Base-by-base conservation (phyloP, 768 basidiomycete species). In the Tricholoma matsutake region DNA sequence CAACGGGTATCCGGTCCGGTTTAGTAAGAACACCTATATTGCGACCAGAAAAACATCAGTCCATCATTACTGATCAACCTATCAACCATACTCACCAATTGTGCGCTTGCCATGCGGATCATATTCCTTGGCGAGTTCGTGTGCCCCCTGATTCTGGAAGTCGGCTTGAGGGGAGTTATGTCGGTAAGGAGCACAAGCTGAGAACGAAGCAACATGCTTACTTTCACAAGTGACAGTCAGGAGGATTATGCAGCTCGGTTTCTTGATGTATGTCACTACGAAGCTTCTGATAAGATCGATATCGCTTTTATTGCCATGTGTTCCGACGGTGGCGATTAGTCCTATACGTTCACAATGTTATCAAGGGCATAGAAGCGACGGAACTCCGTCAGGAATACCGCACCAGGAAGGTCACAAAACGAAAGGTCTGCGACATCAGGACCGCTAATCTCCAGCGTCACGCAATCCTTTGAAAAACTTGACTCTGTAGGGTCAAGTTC, bases 71-170 rank as follows among this genome's bases (percentile, higher is more conserved):
- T 35, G 16, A 39, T 5, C 41, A 10, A 10, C 34, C 2, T 18
- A 1, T 35, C 20, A 18, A 25, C 20, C 3, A 16, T 0, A 56
- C 80, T 13, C 62, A 89, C 91, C 89, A 14, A 92, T 86, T 0
- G 89, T 92, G 4, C 89, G 79, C 54, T 78, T 79, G 0, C 90
- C 89, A 1, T 82, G 73, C 0, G 85, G 83, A 62, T 92, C 89
- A 53, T 81, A 73, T 13, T 73, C 54, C 65, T 85, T 86, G 0
- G 88, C 84, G 0, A 92, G 73, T n/a, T 81, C 75, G 60, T 87
- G 85, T 0, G 90, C 90, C 0, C 86, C 87, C 69, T 92, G 90
- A 45, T 90, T 93, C 64, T 92, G 88, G 18, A 89, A 89, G 63
- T 93, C 89, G 56, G 89, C 91, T 92, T 51, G 31, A 47, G 45